These are phyloP conservation scores for Inonotus obliquus DNA, from an alignment of 1,284 basidiomycete genomes.

Conservation along the genomic window DNA sequence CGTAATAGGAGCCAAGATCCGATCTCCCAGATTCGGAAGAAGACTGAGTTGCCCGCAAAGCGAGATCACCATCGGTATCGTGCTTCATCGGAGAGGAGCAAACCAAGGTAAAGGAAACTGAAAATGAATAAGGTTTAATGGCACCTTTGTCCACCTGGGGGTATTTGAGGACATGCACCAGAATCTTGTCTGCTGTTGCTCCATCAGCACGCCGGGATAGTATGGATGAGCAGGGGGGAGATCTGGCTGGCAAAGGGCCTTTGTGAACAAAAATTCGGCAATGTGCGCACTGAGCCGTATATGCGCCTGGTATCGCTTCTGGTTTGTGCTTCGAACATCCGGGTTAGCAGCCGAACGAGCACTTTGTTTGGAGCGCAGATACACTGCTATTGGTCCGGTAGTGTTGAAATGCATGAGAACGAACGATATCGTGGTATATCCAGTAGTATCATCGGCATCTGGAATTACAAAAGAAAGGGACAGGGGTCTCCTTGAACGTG, in stretches of 20 bases:
- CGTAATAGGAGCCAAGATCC: not conserved
- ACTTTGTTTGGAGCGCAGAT: not conserved
- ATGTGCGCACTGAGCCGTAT: not conserved
- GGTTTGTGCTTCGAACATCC: not conserved
- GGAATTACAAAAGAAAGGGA: not conserved
- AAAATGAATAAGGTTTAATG: constrained; percentile 1
- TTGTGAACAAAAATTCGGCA: not conserved
- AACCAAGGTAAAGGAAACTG: not conserved
- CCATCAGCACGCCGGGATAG: not conserved
- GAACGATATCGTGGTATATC: not conserved
- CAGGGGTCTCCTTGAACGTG: not conserved
- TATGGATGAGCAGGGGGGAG: not conserved
- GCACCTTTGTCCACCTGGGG: not conserved
- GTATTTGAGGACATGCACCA: not conserved
- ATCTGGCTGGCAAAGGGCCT: not conserved
- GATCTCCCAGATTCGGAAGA: not conserved
- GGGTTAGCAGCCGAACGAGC: not conserved
- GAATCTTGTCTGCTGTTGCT: not conserved
- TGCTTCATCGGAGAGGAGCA: not conserved
- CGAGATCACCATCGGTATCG: constrained; percentile 1
- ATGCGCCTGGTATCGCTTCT: not conserved
- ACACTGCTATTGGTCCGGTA: not conserved
- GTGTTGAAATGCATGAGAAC: not conserved
- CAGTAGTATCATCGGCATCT: not conserved
- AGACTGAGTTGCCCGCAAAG: not conserved